Evolutionary conservation across 1,284 basidiomycete genomes (phyloP).

Genomic region (Cryptococcus neoformans): DNA sequence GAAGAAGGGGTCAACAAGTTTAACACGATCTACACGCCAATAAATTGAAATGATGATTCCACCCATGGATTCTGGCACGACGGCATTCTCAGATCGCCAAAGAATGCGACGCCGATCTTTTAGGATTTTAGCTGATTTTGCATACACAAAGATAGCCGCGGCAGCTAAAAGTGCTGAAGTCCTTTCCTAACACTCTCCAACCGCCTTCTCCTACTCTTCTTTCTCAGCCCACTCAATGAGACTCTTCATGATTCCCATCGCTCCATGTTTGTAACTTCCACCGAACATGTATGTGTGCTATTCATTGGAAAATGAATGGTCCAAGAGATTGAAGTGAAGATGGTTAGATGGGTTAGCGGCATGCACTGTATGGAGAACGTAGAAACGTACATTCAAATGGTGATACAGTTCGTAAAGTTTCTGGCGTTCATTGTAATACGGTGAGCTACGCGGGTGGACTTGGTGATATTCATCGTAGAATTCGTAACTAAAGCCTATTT

Average conservation of each 20-base stretch:
- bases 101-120: too few relatives aligned
- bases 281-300: conserved; percentile 49
- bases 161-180: too few relatives aligned
- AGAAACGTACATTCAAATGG: conserved; percentile 62
- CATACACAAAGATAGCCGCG: too few relatives aligned
- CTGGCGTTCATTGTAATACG: conserved; percentile 67
- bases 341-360: not conserved
- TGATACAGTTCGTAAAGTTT: conserved; percentile 82
- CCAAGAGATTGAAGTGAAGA: not conserved
- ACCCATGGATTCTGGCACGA: too few relatives aligned
- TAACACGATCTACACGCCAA: too few relatives aligned
- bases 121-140: too few relatives aligned
- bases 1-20: too few relatives aligned
- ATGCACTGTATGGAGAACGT: not conserved
- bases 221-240: conserved; percentile 34
- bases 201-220: too few relatives aligned
- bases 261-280: conserved; percentile 34
- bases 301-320: not conserved
- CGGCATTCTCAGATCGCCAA: too few relatives aligned
- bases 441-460: conserved; percentile 64
- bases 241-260: conserved; percentile 38
- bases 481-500: conserved; percentile 58
- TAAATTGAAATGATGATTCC: too few relatives aligned
- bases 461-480: conserved; percentile 75
- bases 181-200: too few relatives aligned